Percentiles rank a stretch among this genome's conserved stretches.
These are phyloP conservation scores for Xylaria sp. DNA, from an alignment of 2,329 filamentous ascomycete genomes.

Conservation along the genomic window DNA sequence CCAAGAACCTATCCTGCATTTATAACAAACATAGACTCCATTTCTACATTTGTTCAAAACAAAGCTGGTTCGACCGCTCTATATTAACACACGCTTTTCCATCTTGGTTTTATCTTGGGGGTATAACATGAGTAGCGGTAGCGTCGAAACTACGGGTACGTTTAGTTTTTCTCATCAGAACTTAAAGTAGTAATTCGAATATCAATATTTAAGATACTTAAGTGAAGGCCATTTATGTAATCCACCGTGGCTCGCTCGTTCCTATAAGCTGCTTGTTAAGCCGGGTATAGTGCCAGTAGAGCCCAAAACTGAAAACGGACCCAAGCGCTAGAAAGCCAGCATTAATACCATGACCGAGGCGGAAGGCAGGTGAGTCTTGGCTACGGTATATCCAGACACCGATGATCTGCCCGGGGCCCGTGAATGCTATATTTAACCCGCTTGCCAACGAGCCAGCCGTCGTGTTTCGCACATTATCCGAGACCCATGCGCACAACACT, in stretches of 20 bases:
- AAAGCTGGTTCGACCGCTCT: no score
- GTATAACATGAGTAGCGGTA: no score
- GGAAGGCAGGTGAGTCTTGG: background rate
- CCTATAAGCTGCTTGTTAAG: background rate
- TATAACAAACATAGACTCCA: no score
- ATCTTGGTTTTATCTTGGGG: no score
- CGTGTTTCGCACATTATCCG: background rate
- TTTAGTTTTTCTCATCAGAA: no score
- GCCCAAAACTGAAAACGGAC: background rate
- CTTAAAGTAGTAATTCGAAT: no score
- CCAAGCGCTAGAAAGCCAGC: background rate
- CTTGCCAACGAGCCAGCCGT: background rate
- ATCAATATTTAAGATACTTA: no score
- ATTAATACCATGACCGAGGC: background rate
- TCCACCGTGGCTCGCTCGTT: background rate
- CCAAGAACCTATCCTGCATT: no score
- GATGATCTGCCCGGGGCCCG: background rate
- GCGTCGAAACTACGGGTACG: no score
- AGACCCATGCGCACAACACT: background rate
- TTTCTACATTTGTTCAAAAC: no score
- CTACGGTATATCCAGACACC: background rate
- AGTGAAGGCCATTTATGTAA: background rate
- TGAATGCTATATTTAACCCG: background rate
- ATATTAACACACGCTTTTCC: no score
- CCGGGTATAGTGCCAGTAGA: background rate